Conservation (phyloP, 352 stramenopile species). For the Phytophthora tentaculata region DNA sequence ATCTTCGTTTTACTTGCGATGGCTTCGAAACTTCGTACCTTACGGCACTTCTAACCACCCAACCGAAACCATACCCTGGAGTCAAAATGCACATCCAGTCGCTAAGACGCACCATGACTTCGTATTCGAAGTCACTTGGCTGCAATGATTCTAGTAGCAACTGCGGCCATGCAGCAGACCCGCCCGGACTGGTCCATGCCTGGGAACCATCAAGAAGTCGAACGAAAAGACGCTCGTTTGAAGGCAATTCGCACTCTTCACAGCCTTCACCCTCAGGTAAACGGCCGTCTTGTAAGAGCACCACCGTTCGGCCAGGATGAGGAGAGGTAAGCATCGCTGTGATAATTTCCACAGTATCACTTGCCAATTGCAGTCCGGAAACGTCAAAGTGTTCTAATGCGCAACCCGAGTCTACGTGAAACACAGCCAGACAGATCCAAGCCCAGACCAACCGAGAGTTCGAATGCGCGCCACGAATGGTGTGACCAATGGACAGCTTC, state of each 20-base stretch:
- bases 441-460: slow-evolving; percentile 35
- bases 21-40: slow-evolving; percentile 8
- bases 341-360: slow-evolving; percentile 5
- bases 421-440: slow-evolving; percentile 52
- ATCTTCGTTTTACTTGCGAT: background rate
- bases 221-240: slow-evolving; percentile 30
- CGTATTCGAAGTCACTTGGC: slow-evolving; percentile 34
- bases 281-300: slow-evolving; percentile 25
- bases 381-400: slow-evolving; percentile 36
- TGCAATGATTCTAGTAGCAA: slow-evolving; percentile 2
- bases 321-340: slow-evolving; percentile 22
- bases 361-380: slow-evolving; percentile 33
- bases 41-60: slow-evolving; percentile 34
- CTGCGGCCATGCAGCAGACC: slow-evolving; percentile 24
- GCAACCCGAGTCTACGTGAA: slow-evolving; percentile 45
- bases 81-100: slow-evolving; percentile 44
- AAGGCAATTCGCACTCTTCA: slow-evolving; percentile 30
- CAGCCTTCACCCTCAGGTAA: slow-evolving; percentile 31
- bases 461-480: slow-evolving; percentile 28
- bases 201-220: slow-evolving; percentile 28
- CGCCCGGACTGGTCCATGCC: slow-evolving; percentile 14
- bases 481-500: slow-evolving; percentile 32
- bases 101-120: slow-evolving; percentile 33
- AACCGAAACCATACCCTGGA: slow-evolving; percentile 43
- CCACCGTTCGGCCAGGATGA: slow-evolving; percentile 27